Evolutionary conservation across 495 filamentous ascomycete genomes (phyloP).

Genomic region (Glutinoglossum americanum): DNA sequence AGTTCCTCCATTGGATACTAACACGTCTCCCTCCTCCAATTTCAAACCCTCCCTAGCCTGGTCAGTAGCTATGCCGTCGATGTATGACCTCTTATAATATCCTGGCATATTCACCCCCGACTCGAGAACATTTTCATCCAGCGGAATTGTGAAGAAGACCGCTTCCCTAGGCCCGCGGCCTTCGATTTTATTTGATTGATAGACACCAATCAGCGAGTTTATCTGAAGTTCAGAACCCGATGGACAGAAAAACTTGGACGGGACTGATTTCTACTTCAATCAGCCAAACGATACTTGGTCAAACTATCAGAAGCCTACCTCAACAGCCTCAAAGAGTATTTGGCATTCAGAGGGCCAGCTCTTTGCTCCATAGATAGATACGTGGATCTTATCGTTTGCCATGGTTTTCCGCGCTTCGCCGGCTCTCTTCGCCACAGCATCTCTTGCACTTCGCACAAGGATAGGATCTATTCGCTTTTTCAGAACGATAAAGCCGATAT

Average conservation of each 20-base stretch:
- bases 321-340: neutral
- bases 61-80: neutral
- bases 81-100: neutral
- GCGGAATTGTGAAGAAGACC: neutral
- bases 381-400: neutral
- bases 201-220: neutral
- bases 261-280: neutral
- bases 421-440: neutral
- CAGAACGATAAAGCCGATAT: neutral
- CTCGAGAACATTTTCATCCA: neutral
- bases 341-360: neutral
- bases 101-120: neutral
- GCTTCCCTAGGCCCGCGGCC: neutral
- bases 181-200: neutral
- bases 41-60: neutral
- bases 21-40: neutral
- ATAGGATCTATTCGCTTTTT: neutral
- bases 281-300: neutral
- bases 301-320: neutral
- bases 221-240: neutral
- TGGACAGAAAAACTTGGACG: neutral
- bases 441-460: neutral
- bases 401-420: neutral
- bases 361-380: neutral
- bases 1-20: neutral